A percentile compares a stretch with the other conserved stretches of the same genome.
These are phyloP conservation scores for Mycena kentingensis DNA, from an alignment of 768 basidiomycete species.

Conservation along the genomic window DNA sequence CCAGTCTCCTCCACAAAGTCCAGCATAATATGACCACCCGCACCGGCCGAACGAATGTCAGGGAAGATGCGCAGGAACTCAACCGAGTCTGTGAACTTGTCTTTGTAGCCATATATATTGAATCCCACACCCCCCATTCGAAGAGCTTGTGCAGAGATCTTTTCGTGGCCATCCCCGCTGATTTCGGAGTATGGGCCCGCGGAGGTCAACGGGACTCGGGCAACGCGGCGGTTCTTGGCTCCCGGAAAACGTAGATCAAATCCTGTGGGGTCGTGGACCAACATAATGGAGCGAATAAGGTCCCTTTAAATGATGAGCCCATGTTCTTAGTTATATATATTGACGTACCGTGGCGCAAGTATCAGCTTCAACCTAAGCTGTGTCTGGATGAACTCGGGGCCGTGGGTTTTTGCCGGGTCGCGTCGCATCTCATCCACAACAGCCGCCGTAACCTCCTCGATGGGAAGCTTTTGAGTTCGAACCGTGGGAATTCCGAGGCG, in stretches of 20 bases:
- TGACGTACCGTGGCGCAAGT: conserved; percentile 1
- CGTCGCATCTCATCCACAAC: no score
- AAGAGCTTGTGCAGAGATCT: conserved; percentile 20
- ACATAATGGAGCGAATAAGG: background rate
- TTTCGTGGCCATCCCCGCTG: conserved; percentile 25
- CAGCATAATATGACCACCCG: conserved; percentile 1
- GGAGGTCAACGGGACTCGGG: background rate
- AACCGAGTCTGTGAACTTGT: no score
- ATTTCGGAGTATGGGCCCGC: conserved; percentile 13
- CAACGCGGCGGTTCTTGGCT: background rate
- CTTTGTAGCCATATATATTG: no score
- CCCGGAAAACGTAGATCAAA: conserved; percentile 7
- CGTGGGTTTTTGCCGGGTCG: background rate
- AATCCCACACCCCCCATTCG: no score
- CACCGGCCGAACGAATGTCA: background rate
- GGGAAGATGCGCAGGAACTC: background rate
- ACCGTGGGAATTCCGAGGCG: conserved; percentile 4
- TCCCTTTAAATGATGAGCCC: background rate
- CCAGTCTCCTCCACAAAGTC: no score
- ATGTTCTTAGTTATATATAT: background rate
- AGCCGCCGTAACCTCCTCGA: background rate
- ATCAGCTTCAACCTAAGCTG: conserved; percentile 4
- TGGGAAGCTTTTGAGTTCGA: background rate
- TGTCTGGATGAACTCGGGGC: conserved; percentile 10
- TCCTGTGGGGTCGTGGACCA: background rate